Percentiles rank a stretch among this genome's conserved stretches.
Conservation (phyloP, 805 yeast genomes). For the Hagleromyces aurorensis region DNA sequence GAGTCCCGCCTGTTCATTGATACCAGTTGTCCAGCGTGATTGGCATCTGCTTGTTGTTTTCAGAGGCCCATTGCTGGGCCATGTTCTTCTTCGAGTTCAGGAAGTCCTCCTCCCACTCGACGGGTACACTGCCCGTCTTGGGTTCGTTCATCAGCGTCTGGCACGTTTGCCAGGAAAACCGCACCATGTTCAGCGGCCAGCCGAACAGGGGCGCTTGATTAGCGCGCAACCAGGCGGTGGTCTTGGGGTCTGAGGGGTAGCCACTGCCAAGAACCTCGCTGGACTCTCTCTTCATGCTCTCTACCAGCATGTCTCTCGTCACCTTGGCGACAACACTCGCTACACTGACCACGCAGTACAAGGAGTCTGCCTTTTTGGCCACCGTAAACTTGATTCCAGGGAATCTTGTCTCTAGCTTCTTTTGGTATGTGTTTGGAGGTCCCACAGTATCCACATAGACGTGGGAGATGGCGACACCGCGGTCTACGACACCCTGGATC, state of each 20-base stretch:
- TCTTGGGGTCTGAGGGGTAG: conserved; percentile 88
- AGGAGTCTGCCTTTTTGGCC: conserved; percentile 89
- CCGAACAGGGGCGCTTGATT: conserved; percentile 72
- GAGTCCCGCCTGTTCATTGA: too few relatives aligned
- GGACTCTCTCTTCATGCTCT: conserved; percentile 12
- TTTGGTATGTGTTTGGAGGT: conserved; percentile 79
- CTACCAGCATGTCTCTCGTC: conserved; percentile 62
- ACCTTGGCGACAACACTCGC: conserved; percentile 97
- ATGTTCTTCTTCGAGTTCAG: conserved; percentile 24
- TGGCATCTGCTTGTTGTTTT: conserved; percentile 6
- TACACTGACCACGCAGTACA: conserved; percentile 86
- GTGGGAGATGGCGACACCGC: conserved; percentile 58
- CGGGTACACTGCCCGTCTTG: conserved; percentile 37
- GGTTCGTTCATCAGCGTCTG: conserved; percentile 49
- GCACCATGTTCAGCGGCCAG: conserved; percentile 63
- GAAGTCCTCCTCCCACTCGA: conserved; percentile 52
- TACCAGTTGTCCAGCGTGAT: conserved; percentile 27
- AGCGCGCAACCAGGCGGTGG: conserved; percentile 63
- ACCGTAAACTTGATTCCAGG: conserved; percentile 71
- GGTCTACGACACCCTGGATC: conserved; percentile 54
- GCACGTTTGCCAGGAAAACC: conserved; percentile 95
- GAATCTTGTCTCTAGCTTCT: conserved; percentile 59
- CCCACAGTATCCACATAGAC: conserved; percentile 95
- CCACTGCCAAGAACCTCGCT: conserved; percentile 70
- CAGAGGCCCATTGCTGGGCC: conserved; percentile 19